A percentile compares a stretch with the other conserved stretches of the same genome.
Conservation (phyloP, 768 basidiomycete species). For the Naganishia randhawae region DNA sequence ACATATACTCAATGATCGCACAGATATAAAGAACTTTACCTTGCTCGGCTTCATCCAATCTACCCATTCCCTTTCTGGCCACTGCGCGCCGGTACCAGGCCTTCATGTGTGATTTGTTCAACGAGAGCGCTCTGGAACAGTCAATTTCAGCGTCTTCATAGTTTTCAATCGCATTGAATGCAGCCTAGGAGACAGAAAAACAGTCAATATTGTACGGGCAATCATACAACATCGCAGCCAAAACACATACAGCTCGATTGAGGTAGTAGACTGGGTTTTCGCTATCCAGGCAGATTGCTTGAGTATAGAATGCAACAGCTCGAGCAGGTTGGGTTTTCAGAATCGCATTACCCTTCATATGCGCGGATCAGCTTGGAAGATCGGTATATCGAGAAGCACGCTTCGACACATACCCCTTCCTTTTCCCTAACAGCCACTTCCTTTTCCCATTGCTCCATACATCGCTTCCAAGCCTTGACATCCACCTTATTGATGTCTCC, state of each 20-base stretch:
- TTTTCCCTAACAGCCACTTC: constrained; percentile 48
- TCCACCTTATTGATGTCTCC: constrained; percentile 30
- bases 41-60: constrained; percentile 45
- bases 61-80: constrained; percentile 42
- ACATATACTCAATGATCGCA: background rate
- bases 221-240: background rate
- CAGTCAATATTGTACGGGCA: background rate
- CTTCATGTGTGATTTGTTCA: constrained; percentile 47
- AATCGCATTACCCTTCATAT: constrained; percentile 40
- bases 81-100: constrained; percentile 48
- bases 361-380: background rate
- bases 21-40: constrained; percentile 5
- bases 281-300: constrained; percentile 49
- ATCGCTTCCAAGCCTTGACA: constrained; percentile 42
- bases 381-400: background rate
- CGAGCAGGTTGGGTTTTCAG: constrained; percentile 37
- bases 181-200: constrained; percentile 27
- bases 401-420: constrained; percentile 37
- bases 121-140: constrained; percentile 42
- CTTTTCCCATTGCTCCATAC: constrained; percentile 51
- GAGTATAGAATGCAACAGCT: constrained; percentile 48
- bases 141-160: constrained; percentile 47
- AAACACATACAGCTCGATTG: constrained; percentile 42
- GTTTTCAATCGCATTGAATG: constrained; percentile 44
- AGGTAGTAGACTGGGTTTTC: constrained; percentile 50